A percentile compares a stretch with the other conserved stretches of the same genome.
Conservation (phyloP, 345 rosid species). For the Laguncularia racemosa region DNA sequence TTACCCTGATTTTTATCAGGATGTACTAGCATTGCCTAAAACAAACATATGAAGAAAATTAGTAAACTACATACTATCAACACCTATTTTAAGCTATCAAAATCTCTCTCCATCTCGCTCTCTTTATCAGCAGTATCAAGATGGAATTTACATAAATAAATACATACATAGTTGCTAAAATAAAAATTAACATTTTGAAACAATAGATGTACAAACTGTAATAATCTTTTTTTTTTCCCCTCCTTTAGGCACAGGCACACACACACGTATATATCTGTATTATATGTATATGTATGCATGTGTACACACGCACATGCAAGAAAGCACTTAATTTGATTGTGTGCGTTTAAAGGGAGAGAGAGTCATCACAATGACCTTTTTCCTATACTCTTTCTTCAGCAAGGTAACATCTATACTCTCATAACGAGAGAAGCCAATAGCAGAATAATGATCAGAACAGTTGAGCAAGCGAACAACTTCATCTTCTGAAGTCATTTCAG, state of each 20-base stretch:
- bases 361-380: conserved; percentile 47
- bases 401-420: conserved; percentile 59
- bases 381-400: conserved; percentile 86
- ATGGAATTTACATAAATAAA: no score
- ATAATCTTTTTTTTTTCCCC: no score
- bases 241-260: no score
- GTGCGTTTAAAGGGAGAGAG: conserved; percentile 6
- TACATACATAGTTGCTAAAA: not conserved
- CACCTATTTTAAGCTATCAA: no score
- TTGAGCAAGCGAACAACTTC: conserved; percentile 77
- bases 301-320: conserved; percentile 4
- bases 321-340: not conserved
- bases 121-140: no score
- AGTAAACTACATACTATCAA: not conserved
- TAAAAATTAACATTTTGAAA: not conserved
- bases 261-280: no score
- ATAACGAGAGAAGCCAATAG: conserved; percentile 57
- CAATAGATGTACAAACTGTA: not conserved
- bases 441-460: conserved; percentile 81
- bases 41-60: conserved; percentile 11
- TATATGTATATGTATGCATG: not conserved
- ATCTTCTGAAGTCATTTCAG: conserved; percentile 85
- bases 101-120: no score
- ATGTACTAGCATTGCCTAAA: conserved; percentile 96
- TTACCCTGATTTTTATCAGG: conserved; percentile 99